Evolutionary conservation across 768 basidiomycete species (phyloP).

Genomic region (Candolleomyces efflorescens): DNA sequence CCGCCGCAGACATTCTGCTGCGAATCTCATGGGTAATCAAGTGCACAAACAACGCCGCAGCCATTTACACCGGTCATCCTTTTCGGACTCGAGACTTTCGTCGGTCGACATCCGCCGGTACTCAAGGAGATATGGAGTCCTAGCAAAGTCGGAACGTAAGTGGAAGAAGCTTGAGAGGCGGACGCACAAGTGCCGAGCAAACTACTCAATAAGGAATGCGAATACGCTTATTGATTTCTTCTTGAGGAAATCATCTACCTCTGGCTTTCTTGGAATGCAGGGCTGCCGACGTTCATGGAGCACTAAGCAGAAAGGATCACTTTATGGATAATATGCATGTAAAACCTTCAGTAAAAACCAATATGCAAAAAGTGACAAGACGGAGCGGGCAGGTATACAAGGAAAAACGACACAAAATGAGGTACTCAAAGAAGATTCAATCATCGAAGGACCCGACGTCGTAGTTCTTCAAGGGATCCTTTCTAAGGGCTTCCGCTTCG

Average conservation of each 20-base stretch:
- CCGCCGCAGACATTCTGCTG: too few species aligned
- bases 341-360: too few species aligned
- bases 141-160: neutral
- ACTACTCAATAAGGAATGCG: neutral
- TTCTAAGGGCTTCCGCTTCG: conserved; percentile 75
- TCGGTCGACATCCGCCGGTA: too few species aligned
- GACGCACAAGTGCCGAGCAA: neutral
- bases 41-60: too few species aligned
- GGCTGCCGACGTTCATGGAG: neutral
- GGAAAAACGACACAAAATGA: neutral
- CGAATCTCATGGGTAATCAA: too few species aligned
- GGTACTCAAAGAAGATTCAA: neutral
- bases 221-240: neutral
- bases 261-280: neutral
- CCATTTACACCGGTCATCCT: too few species aligned
- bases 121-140: too few species aligned
- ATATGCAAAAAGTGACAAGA: too few species aligned
- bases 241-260: neutral
- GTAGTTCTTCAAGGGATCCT: conserved; percentile 81
- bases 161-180: neutral
- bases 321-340: too few species aligned
- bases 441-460: conserved; percentile 10
- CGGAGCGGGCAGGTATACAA: neutral
- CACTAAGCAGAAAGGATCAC: too few species aligned
- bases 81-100: too few species aligned